A percentile compares a stretch with the other conserved stretches of the same genome.
phyloP scores from a whole-genome alignment of 345 rosid genomes.

The Populus ilicifolia region DNA sequence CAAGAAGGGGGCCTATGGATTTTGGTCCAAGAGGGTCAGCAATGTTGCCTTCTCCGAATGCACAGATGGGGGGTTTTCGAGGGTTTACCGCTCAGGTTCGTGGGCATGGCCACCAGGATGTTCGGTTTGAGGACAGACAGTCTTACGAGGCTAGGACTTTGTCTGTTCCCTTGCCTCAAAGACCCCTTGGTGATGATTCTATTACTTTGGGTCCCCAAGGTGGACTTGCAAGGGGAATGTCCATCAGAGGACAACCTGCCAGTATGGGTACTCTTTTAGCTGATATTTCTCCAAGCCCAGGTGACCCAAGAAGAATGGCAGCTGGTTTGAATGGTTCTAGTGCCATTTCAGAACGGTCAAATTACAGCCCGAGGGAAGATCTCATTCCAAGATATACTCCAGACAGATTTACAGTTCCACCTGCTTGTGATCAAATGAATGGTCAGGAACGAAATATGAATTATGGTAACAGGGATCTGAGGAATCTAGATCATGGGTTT shows the following conservation, averaged over 20 bases:
- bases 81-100: conserved; percentile 61
- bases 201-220: conserved; percentile 96
- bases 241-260: conserved; percentile 56
- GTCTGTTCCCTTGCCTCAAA: conserved; percentile 72
- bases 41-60: conserved; percentile 59
- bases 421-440: conserved; percentile 41
- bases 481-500: conserved; percentile 41
- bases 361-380: conserved; percentile 47
- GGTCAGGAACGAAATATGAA: conserved; percentile 48
- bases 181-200: conserved; percentile 62
- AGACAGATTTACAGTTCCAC: conserved; percentile 49
- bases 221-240: conserved; percentile 92
- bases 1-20: conserved; percentile 69
- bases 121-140: conserved; percentile 68
- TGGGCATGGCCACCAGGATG: conserved; percentile 66
- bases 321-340: conserved; percentile 57
- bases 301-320: conserved; percentile 56
- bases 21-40: conserved; percentile 65
- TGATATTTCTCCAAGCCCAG: conserved; percentile 45
- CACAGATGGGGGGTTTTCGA: conserved; percentile 68
- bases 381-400: conserved; percentile 37
- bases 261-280: conserved; percentile 31
- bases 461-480: conserved; percentile 47
- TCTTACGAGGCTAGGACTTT: conserved; percentile 62
- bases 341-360: conserved; percentile 37